Evolutionary conservation across 2,329 filamentous ascomycete species (phyloP), one percentile per base, ranked within the genome.

Genomic region (Tothia fuscella): DNA sequence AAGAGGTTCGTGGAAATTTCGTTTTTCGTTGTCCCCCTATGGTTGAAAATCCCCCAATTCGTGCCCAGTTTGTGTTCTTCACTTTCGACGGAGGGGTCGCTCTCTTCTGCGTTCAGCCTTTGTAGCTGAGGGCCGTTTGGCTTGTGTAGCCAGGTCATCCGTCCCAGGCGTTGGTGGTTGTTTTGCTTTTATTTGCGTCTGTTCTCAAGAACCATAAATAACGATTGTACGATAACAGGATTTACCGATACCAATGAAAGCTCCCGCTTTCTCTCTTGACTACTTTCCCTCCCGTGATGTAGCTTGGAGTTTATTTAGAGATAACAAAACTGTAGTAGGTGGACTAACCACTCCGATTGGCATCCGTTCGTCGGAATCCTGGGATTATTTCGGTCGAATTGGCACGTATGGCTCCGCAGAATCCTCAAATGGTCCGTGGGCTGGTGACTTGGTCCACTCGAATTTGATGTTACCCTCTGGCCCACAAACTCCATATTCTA

Each of bases 381-480:
- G 19, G 56, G 56, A 44, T 24, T 22, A 52, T 22, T 43, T 43
- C 20, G 44, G 36, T 55, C 6, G 58, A 58, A 20, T 60, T 7
- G 58, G 57, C 36, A 59, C 55, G 0, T 70, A 67, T 45, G 66
- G 66, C 20, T 71, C 69, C 21, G 63, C 63, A 42, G 63, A 62
- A 6, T 73, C 70, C 6, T 70, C 66, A 3, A 64, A 66, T 41
- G 71, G 70, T 30, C 60, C 63, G 3, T 70, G 66, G 64, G 63
- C 65, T 19, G 61, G 57, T 46, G 60, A 63, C 19, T n/a, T n/a
- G n/a, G n/a, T n/a, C n/a, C n/a, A n/a, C n/a, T 28, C 21, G 20
- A 20, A 37, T 26, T 17, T 28, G 35, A 49, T 49, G 3, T 32
- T 55, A 14, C 54, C 52, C 5, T 62, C 62, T 34, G 67, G 67